phyloP scores from a whole-genome alignment of 106 monocot species.

The Acorus calamus region DNA sequence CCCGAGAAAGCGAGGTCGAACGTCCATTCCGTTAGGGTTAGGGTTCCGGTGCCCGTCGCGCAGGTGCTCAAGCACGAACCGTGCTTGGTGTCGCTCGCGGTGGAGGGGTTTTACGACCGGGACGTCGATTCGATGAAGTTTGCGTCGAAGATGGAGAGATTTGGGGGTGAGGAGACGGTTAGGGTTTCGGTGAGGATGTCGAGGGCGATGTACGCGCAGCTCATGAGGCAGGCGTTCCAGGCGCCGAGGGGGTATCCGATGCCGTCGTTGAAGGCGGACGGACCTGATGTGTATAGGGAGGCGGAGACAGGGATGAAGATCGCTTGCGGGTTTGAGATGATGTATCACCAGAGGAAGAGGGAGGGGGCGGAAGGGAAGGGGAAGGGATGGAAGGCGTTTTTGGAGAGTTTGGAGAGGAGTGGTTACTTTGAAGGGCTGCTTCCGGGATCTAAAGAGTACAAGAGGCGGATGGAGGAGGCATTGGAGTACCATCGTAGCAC shows the following conservation, averaged over 20 bases:
- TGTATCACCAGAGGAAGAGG: constrained; percentile 75
- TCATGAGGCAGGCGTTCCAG: constrained; percentile 79
- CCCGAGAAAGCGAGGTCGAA: constrained; percentile 54
- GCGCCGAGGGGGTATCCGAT: constrained; percentile 74
- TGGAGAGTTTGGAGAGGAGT: constrained; percentile 53
- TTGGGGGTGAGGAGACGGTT: constrained; percentile 60
- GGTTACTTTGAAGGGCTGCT: constrained; percentile 78
- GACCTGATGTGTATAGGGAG: constrained; percentile 35
- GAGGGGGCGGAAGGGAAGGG: constrained; percentile 56
- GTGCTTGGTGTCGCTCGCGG: constrained; percentile 67
- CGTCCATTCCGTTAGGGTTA: constrained; percentile 52
- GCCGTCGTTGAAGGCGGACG: constrained; percentile 46
- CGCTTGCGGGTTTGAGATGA: constrained; percentile 97
- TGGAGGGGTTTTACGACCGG: constrained; percentile 82
- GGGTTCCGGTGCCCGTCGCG: constrained; percentile 70
- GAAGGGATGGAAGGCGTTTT: constrained; percentile 60
- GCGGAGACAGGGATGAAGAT: constrained; percentile 95
- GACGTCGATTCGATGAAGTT: constrained; percentile 89
- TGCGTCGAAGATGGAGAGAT: constrained; percentile 73
- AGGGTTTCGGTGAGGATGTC: constrained; percentile 58
- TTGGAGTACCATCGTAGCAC: constrained; percentile 52
- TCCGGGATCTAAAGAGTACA: constrained; percentile 81
- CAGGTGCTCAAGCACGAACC: constrained; percentile 80
- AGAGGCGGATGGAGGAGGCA: constrained; percentile 47
- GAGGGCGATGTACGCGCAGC: constrained; percentile 88